Conservation (phyloP, 2,329 filamentous ascomycete genomes). For the Keithomyces neogunnii region DNA sequence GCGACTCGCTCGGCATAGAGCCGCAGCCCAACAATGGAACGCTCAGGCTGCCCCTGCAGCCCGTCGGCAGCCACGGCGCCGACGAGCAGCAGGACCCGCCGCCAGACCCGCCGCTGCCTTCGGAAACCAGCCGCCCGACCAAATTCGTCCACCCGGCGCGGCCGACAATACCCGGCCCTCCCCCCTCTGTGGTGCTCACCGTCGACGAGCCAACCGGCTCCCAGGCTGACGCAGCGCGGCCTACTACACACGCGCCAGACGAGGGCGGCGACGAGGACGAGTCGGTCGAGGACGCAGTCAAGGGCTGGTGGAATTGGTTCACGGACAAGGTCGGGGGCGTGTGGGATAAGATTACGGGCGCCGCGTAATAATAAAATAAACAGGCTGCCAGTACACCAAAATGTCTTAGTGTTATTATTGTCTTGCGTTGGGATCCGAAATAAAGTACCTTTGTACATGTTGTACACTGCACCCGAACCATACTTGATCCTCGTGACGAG, state of each 20-base stretch:
- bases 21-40: conserved; percentile 84
- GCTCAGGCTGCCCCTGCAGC: conserved; percentile 59
- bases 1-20: conserved; percentile 69
- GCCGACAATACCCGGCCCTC: conserved; percentile 6
- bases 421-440: neutral
- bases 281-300: conserved; percentile 20
- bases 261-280: neutral
- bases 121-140: neutral
- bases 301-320: conserved; percentile 44
- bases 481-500: too few relatives aligned
- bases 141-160: neutral
- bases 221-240: neutral
- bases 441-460: too few relatives aligned
- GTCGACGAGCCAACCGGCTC: neutral
- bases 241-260: neutral
- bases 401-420: neutral
- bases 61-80: conserved; percentile 52
- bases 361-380: conserved; percentile 7
- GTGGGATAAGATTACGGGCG: conserved; percentile 35
- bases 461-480: too few relatives aligned
- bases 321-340: conserved; percentile 36
- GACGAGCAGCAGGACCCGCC: conserved; percentile 41
- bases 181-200: neutral
- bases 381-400: neutral
- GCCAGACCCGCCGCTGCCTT: conserved; percentile 33